Base-by-base conservation (phyloP, 352 stramenopile genomes). In the Elongisporangium anandrum region DNA sequence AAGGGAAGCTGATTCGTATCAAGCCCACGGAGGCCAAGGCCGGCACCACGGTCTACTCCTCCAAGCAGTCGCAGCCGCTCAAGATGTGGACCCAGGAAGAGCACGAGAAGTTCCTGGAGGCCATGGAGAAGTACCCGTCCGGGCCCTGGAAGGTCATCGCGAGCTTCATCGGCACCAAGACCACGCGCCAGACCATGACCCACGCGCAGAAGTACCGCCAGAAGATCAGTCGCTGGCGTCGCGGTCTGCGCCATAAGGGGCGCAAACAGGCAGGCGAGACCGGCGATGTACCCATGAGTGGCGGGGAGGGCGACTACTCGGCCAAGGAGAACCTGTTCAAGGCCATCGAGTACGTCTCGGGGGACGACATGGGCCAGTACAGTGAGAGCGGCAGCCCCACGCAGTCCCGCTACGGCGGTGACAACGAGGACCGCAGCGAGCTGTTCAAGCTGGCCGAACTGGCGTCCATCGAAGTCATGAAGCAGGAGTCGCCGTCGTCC, bases 171-270 rank as follows among this genome's bases (percentile, higher is more conserved):
- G 79, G 83, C 54, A 85, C 85, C 39, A 90, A 92, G 60, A 94
- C 87, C 9, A 90, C 94, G 15, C 92, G 96, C 20, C 97, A 99
- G 74, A 98, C 98, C 53, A 90, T 90, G 83, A 90, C 83, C 29
- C 83, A 92, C 60, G 83, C 83, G 64, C 83, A 92, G 54, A 92
- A 92, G 68, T 92, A 92, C 62, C 80, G 80, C 48, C 80, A 92
- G 67, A 92, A 92, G 75, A 90, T 92, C 67, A 87, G 80, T 56
- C 80, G 83, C 68, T 90, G 83, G 80, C 80, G 80, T 52, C 80
- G 83, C 52, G 83, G 83, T 10, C 54, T 92, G 64, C 80, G 83
- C 56, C 83, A 92, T 69, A 92, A 92, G 61, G 83, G 83, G 51
- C 75, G 83, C 55, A 92, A 90, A 67, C 82, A 90, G 59, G 65